Conservation (phyloP, 2,329 filamentous ascomycete genomes). For the Neoscytalidium dimidiatum region DNA sequence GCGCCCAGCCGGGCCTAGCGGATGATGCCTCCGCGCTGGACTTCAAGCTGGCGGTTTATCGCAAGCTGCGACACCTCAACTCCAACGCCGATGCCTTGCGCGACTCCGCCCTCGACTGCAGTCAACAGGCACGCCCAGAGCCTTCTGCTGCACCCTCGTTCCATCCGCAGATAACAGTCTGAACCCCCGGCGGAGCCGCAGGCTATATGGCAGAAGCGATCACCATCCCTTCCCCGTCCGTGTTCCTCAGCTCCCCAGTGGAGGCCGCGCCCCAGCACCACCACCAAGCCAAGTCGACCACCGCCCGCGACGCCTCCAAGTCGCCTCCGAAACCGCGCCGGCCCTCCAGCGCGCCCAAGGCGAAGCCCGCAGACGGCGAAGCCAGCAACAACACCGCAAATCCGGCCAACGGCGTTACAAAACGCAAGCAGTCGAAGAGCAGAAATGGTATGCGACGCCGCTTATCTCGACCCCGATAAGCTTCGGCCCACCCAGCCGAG, state of each 20-base stretch:
- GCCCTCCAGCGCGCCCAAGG: slow-evolving; percentile 20
- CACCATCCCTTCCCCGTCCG: slow-evolving; percentile 61
- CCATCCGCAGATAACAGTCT: slow-evolving; percentile 14
- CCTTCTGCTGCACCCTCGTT: slow-evolving; percentile 20
- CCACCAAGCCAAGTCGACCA: slow-evolving; percentile 28
- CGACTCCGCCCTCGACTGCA: slow-evolving; percentile 19
- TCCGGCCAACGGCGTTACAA: slow-evolving; percentile 44
- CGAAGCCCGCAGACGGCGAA: slow-evolving; percentile 1
- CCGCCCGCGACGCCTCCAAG: slow-evolving; percentile 22
- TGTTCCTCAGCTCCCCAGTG: slow-evolving; percentile 48
- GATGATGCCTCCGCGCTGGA: slow-evolving; percentile 16
- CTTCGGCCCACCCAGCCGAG: slow-evolving; percentile 15
- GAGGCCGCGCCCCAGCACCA: slow-evolving; percentile 24
- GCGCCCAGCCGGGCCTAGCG: slow-evolving; percentile 1
- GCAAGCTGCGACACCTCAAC: slow-evolving; percentile 1
- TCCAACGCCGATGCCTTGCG: slow-evolving; percentile 18
- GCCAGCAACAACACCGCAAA: not conserved
- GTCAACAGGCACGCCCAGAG: slow-evolving; percentile 13
- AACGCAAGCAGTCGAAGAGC: slow-evolving; percentile 74
- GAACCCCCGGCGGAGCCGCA: not conserved
- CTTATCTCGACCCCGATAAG: slow-evolving; percentile 27
- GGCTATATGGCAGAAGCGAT: slow-evolving; percentile 55
- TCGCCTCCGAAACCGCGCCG: slow-evolving; percentile 27
- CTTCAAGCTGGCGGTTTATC: slow-evolving; percentile 18
- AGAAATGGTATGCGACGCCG: slow-evolving; percentile 65